Evolutionary conservation across 148 eudicot genomes (phyloP).

Genomic region (Rhododendron ovatum): DNA sequence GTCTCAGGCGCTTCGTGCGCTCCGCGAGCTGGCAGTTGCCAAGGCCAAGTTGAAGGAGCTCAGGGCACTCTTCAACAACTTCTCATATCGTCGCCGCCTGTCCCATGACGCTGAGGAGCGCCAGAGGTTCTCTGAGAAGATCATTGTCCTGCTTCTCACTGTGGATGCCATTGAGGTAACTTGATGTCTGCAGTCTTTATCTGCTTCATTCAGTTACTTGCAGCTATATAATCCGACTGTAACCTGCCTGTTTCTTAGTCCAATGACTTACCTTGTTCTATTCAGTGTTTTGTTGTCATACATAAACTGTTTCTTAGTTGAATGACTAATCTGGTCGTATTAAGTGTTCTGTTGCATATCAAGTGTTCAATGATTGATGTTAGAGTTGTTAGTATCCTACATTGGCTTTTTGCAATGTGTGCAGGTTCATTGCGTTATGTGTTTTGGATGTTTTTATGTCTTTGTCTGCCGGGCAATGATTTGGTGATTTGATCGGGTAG

Average conservation of each 20-base stretch:
- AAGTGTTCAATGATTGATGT: not conserved
- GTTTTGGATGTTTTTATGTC: not conserved
- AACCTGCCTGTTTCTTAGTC: not conserved
- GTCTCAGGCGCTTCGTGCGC: constrained; percentile 82
- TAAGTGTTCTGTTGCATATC: not conserved
- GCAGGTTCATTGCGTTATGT: not conserved
- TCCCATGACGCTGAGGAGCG: constrained; percentile 82
- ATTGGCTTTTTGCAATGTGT: not conserved
- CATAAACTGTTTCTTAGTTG: not conserved
- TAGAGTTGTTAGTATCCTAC: not conserved
- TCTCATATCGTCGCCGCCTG: constrained; percentile 68
- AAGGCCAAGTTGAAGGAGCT: constrained; percentile 87
- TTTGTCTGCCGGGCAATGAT: not conserved
- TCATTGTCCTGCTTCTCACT: constrained; percentile 89
- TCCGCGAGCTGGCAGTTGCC: constrained; percentile 81
- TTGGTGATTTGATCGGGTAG: not conserved
- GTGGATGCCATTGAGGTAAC: constrained; percentile 88
- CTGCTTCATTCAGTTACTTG: not conserved
- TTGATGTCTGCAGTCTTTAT: not conserved
- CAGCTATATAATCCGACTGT: not conserved
- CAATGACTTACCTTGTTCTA: not conserved
- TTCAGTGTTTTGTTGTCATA: not conserved
- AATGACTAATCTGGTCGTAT: not conserved
- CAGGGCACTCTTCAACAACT: constrained; percentile 78
- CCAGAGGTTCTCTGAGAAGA: constrained; percentile 75